A percentile compares a stretch with the other conserved stretches of the same genome.
Conservation (phyloP, 2,329 filamentous ascomycete genomes). For the Exophiala xenobiotica region DNA sequence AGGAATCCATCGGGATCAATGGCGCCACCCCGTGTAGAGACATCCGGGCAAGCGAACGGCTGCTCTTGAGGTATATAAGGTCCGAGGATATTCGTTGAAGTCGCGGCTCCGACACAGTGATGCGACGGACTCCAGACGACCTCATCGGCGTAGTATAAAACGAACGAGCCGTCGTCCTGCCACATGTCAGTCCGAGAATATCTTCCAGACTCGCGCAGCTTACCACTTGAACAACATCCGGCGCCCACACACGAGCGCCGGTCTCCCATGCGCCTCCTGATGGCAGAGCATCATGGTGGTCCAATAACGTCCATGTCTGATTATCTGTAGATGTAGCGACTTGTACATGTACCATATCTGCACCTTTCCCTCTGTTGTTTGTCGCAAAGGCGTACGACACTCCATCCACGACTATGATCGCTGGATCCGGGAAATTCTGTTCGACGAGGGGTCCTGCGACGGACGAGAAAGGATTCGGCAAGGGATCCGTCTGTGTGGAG, state of each 20-base stretch:
- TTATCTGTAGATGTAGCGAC: conserved; percentile 53
- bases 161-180: conserved; percentile 51
- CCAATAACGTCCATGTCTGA: conserved; percentile 48
- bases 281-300: conserved; percentile 57
- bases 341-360: conserved; percentile 46
- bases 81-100: conserved; percentile 48
- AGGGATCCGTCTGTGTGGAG: conserved; percentile 1
- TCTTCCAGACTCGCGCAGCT: no score
- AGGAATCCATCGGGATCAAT: conserved; percentile 63
- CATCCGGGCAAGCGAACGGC: conserved; percentile 54
- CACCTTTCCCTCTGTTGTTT: conserved; percentile 43
- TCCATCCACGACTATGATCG: conserved; percentile 51
- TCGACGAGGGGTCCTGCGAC: conserved; percentile 34
- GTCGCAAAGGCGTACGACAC: conserved; percentile 61
- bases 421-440: conserved; percentile 43
- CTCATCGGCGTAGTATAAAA: conserved; percentile 58
- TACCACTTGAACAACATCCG: conserved; percentile 56
- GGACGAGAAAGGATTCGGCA: conserved; percentile 21
- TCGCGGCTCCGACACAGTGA: conserved; percentile 60
- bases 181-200: neutral
- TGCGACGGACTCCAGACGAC: conserved; percentile 37
- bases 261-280: conserved; percentile 55
- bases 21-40: conserved; percentile 51
- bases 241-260: conserved; percentile 59
- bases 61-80: conserved; percentile 52